Conservation (phyloP, 2,329 filamentous ascomycete species). For the Exophiala sp. region DNA sequence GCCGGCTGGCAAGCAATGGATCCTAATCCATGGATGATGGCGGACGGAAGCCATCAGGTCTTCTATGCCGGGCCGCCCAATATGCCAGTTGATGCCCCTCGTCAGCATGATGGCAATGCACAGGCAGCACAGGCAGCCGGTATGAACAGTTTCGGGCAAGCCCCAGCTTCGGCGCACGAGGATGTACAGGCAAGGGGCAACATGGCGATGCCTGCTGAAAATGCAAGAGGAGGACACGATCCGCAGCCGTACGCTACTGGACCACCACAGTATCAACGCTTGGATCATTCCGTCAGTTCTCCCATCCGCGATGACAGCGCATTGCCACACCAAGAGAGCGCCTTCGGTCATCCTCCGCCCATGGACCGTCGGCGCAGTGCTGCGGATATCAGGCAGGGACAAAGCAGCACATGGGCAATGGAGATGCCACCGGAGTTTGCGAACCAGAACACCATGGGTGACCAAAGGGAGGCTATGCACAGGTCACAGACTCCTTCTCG, state of each 20-base stretch:
- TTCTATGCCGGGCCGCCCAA: slow-evolving; percentile 3
- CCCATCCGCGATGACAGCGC: slow-evolving; percentile 1
- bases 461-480: not conserved
- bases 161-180: not conserved
- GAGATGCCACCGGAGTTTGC: slow-evolving; percentile 3
- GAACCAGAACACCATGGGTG: not conserved
- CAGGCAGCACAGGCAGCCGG: not conserved
- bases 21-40: slow-evolving; percentile 2
- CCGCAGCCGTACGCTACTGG: slow-evolving; percentile 5
- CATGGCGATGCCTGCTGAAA: not conserved
- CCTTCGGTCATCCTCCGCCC: not conserved
- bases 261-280: not conserved
- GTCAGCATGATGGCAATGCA: not conserved
- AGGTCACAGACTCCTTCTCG: slow-evolving; percentile 5
- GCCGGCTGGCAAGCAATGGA: slow-evolving; percentile 12
- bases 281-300: slow-evolving; percentile 11
- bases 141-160: not conserved
- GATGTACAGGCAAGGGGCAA: not conserved
- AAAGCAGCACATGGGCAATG: slow-evolving; percentile 1
- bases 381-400: slow-evolving; percentile 10
- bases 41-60: slow-evolving; percentile 1
- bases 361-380: slow-evolving; percentile 8
- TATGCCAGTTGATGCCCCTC: not conserved
- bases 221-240: not conserved
- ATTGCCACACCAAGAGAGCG: not conserved